phyloP scores from a whole-genome alignment of 345 rosid species.

The Eucalyptus marginata region DNA sequence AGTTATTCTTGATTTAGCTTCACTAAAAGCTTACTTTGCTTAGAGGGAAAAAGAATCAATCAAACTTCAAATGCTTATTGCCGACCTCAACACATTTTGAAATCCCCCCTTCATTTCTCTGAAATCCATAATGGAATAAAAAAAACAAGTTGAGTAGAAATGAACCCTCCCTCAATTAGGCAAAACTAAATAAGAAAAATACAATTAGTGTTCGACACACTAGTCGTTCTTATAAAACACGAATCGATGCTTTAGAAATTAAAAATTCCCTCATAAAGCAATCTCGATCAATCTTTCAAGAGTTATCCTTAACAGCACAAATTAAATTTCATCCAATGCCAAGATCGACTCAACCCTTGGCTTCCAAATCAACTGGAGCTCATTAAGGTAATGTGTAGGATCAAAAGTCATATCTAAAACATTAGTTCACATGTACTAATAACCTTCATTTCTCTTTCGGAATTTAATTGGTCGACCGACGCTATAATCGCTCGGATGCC shows the following conservation, averaged over 20 bases:
- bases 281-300: not conserved
- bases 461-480: not conserved
- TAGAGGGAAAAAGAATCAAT: not conserved
- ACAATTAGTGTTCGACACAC: not conserved
- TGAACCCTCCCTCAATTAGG: not conserved
- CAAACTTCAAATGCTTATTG: not conserved
- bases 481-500: not conserved
- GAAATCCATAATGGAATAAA: not conserved
- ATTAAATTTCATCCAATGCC: not conserved
- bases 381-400: not conserved
- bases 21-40: not conserved
- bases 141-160: not conserved
- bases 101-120: too few relatives aligned
- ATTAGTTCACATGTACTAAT: not conserved
- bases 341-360: not conserved
- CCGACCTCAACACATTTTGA: not conserved
- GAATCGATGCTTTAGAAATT: not conserved
- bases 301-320: not conserved
- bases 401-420: not conserved
- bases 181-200: not conserved
- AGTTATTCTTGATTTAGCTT: not conserved
- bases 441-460: fast-evolving
- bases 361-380: not conserved
- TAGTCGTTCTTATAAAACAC: not conserved
- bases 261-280: not conserved